phyloP scores from a whole-genome alignment of 805 yeast species.

The Candida krabiensis region DNA sequence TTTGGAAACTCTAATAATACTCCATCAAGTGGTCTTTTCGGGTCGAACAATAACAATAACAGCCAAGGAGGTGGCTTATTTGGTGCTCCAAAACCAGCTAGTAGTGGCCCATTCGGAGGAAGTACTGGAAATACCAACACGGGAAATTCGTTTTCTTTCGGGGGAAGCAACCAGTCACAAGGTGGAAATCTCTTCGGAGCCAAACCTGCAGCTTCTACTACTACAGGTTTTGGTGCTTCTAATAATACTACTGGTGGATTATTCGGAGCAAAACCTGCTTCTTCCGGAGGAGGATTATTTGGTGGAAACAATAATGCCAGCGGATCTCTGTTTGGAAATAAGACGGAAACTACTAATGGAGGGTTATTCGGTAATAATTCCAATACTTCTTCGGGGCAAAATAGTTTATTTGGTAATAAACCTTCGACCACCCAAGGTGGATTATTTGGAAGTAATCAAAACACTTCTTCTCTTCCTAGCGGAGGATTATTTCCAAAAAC shows the following conservation, averaged over 20 bases:
- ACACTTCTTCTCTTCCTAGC: conserved; percentile 1
- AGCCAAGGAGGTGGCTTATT: conserved; percentile 39
- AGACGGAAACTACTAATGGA: no score
- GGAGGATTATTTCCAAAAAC: conserved; percentile 16
- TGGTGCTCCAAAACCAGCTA: conserved; percentile 31
- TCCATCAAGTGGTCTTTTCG: conserved; percentile 15
- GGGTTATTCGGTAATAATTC: conserved; percentile 25
- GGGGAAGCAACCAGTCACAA: conserved; percentile 6
- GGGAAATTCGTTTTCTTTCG: conserved; percentile 19
- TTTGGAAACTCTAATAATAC: conserved; percentile 32
- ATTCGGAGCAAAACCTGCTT: conserved; percentile 30
- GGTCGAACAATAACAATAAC: conserved; percentile 20
- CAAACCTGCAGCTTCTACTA: conserved; percentile 14
- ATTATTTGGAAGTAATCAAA: conserved; percentile 33
- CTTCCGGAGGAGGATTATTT: conserved; percentile 25
- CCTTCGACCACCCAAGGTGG: conserved; percentile 27
- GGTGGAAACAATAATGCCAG: conserved; percentile 14
- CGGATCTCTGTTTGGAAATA: conserved; percentile 14
- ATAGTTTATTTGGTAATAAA: conserved; percentile 42
- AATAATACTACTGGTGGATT: conserved; percentile 29
- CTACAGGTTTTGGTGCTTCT: conserved; percentile 16
- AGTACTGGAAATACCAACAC: conserved; percentile 21
- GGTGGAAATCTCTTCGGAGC: conserved; percentile 30
- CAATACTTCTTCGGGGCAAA: conserved; percentile 33
- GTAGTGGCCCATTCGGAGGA: conserved; percentile 26